phyloP scores from a whole-genome alignment of 768 basidiomycete genomes.

The Trametes punicea region DNA sequence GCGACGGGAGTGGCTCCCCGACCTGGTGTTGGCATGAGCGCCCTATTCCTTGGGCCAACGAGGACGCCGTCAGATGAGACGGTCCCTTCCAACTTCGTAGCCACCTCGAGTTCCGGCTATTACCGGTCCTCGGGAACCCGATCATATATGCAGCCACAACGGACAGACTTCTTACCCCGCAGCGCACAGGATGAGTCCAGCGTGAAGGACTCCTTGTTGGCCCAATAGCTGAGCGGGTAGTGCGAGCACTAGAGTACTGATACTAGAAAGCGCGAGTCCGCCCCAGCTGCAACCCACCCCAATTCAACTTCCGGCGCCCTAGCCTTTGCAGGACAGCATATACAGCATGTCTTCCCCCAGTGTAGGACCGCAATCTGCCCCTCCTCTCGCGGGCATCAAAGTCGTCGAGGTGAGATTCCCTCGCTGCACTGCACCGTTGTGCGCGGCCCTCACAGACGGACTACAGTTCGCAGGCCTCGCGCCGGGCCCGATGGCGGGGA shows the following conservation, averaged over 20 bases:
- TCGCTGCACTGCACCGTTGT: too few relatives aligned
- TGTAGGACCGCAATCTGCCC: too few relatives aligned
- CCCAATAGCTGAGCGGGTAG: not conserved
- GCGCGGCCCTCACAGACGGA: too few relatives aligned
- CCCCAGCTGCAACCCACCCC: too few relatives aligned
- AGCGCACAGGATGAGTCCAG: not conserved
- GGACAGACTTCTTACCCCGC: not conserved
- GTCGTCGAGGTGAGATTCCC: slow-evolving; percentile 23
- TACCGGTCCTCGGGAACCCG: not conserved
- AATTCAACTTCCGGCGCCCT: too few relatives aligned
- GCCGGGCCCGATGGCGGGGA: slow-evolving; percentile 76
- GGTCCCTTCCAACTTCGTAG: too few relatives aligned
- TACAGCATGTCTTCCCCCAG: too few relatives aligned
- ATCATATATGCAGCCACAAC: not conserved
- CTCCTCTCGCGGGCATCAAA: slow-evolving; percentile 21
- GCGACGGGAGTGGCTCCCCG: too few relatives aligned
- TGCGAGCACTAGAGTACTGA: not conserved
- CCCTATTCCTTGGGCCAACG: too few relatives aligned
- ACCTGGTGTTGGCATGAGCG: too few relatives aligned
- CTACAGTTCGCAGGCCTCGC: slow-evolving; percentile 76
- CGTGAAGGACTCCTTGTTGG: not conserved
- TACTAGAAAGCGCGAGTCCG: not conserved
- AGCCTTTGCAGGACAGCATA: too few relatives aligned
- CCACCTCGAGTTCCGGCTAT: not conserved
- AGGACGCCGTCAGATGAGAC: too few relatives aligned